Percentiles rank a stretch among this genome's conserved stretches.
Conservation (phyloP, 805 yeast genomes). For the Teunomyces aglyptinius region DNA sequence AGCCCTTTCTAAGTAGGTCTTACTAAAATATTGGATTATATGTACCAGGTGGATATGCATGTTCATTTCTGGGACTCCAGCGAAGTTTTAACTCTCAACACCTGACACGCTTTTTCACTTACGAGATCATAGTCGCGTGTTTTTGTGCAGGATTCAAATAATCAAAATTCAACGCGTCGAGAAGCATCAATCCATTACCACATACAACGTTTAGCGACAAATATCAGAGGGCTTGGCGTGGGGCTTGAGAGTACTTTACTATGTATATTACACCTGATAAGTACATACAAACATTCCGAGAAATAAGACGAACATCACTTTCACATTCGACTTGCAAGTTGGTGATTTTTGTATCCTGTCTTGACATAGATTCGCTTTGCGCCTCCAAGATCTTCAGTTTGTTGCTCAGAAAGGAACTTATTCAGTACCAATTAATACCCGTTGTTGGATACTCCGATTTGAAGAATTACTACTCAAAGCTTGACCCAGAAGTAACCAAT, state of each 20-base stretch:
- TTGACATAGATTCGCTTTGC: slow-evolving; percentile 89
- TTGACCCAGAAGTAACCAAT: slow-evolving; percentile 75
- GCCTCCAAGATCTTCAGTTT: slow-evolving; percentile 74
- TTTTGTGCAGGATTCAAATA: neutral
- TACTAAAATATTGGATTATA: too few species aligned
- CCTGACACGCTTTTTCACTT: too few species aligned
- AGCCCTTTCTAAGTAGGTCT: too few species aligned
- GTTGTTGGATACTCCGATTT: slow-evolving; percentile 89
- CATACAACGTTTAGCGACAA: neutral
- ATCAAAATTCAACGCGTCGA: slow-evolving; percentile 1
- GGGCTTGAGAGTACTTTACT: neutral
- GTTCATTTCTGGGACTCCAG: too few species aligned
- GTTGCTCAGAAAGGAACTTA: slow-evolving; percentile 72
- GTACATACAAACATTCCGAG: slow-evolving; percentile 65
- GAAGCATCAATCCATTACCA: neutral
- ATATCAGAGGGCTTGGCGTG: neutral
- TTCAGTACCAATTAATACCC: slow-evolving; percentile 87
- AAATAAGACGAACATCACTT: slow-evolving; percentile 66
- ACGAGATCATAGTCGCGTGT: neutral
- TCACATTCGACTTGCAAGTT: slow-evolving; percentile 92
- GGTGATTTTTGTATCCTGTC: slow-evolving; percentile 83
- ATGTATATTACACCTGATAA: slow-evolving; percentile 79
- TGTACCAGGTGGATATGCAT: too few species aligned
- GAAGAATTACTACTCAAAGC: slow-evolving; percentile 53
- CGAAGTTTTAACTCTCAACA: too few species aligned